These are phyloP conservation scores for Candida insectalens DNA, from an alignment of 805 yeast species.

Conservation along the genomic window DNA sequence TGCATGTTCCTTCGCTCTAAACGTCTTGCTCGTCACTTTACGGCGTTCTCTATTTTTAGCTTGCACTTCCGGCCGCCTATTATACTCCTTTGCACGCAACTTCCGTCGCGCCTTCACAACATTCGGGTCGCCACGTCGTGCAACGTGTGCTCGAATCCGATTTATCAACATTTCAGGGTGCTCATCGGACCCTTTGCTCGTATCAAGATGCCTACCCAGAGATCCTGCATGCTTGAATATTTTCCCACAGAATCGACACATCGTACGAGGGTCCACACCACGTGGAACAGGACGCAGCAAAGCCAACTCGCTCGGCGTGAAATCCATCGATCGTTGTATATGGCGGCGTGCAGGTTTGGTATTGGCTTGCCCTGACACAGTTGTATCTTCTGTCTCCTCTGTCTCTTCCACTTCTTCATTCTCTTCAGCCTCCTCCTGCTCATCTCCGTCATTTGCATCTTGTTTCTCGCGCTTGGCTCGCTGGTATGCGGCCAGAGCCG, in stretches of 20 bases:
- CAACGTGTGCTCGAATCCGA: conserved; percentile 36
- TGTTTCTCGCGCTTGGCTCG: conserved; percentile 5
- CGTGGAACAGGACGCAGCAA: conserved; percentile 8
- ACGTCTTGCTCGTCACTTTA: conserved; percentile 30
- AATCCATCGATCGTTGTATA: conserved; percentile 26
- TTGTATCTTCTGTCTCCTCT: neutral
- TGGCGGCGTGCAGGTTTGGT: neutral
- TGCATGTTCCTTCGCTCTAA: conserved; percentile 29
- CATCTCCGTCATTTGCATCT: neutral
- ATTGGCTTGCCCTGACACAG: conserved; percentile 5
- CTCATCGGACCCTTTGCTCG: conserved; percentile 38
- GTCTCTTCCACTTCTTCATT: neutral
- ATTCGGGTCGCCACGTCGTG: conserved; percentile 39
- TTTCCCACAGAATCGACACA: conserved; percentile 43
- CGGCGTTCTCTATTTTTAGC: conserved; percentile 37
- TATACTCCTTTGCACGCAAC: conserved; percentile 32
- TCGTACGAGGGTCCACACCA: conserved; percentile 23
- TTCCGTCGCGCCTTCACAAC: conserved; percentile 31
- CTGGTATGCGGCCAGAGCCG: conserved; percentile 16
- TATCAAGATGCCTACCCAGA: conserved; percentile 50
- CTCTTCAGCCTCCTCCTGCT: conserved; percentile 5
- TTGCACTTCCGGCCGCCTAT: conserved; percentile 37
- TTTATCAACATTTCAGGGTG: conserved; percentile 45
- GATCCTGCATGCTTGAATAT: conserved; percentile 50
- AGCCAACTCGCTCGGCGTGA: conserved; percentile 73